Evolutionary conservation across 345 rosid species (phyloP), one percentile per base, ranked within the genome.

Genomic region (Aethionema arabicum): DNA sequence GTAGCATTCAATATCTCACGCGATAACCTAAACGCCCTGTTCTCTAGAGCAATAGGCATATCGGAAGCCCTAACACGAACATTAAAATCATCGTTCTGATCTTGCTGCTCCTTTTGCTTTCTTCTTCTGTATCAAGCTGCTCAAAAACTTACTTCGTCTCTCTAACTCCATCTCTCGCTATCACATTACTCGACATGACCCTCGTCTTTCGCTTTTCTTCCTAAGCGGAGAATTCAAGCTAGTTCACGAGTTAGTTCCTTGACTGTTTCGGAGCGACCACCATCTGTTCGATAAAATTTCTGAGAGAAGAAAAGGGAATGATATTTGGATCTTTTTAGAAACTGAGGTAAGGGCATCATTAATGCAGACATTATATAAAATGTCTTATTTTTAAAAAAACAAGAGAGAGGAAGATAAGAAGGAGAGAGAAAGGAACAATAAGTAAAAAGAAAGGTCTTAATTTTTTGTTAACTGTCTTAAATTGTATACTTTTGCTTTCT

Each of bases 101-200:
- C 78, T 13, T 85, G 79, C 56, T 84, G 82, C 52, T 85, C 90
- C n/a, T 44, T 66, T 73, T 0, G 87, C 91, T 69, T 85, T 90
- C 86, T 90, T 90, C 79, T 82, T 90, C 84, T 87, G 91, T 72
- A 93, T 93, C 74, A 93, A 77, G 66, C 95, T 78, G 79, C 15
- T 90, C 76, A 93, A 69, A 76, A 85, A 90, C 82, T 80, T 84
- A 85, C 96, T 93, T 62, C 97, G 63, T 69, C 97, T 80, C 90
- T 90, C 97, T 47, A 93, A 65, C n/a, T 86, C 96, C 96, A 86
- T 84, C 29, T 52, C 55, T 66, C 53, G 37, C 65, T 41, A 58
- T 73, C 74, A 51, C 82, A 66, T 73, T 68, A 64, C 73, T 66
- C 66, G 12, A 40, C 30, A 70, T n/a, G 10, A 37, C 44, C 51